Evolutionary conservation across 2,329 filamentous ascomycete species (phyloP).

Genomic region (Mollisia scopiformis): DNA sequence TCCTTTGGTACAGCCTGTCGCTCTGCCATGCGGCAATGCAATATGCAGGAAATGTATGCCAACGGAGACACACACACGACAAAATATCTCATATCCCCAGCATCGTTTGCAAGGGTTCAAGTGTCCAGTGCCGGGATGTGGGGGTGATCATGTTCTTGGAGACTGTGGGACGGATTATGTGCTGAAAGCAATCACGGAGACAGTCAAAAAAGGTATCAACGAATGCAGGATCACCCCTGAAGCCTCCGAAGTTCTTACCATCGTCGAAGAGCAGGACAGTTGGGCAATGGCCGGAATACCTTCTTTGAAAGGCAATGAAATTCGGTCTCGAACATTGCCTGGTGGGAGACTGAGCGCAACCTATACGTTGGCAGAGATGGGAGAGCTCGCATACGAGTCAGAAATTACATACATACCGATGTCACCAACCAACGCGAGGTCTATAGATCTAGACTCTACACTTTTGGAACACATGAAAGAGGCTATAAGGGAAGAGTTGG

Average conservation of each 20-base stretch:
- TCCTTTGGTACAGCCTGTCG: slow-evolving; percentile 69
- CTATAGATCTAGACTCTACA: slow-evolving; percentile 44
- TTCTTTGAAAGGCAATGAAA: slow-evolving; percentile 41
- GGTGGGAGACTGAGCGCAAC: slow-evolving; percentile 67
- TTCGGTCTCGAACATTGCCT: slow-evolving; percentile 42
- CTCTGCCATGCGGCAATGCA: slow-evolving; percentile 80
- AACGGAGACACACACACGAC: slow-evolving; percentile 57
- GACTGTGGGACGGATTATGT: slow-evolving; percentile 81
- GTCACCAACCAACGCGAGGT: slow-evolving; percentile 26
- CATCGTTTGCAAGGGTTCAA: slow-evolving; percentile 69
- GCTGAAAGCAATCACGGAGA: slow-evolving; percentile 69
- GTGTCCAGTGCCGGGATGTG: slow-evolving; percentile 73
- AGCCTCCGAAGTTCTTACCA: slow-evolving; percentile 42
- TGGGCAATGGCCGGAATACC: slow-evolving; percentile 46
- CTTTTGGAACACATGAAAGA: slow-evolving; percentile 64
- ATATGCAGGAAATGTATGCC: slow-evolving; percentile 79
- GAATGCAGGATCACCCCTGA: slow-evolving; percentile 40
- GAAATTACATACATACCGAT: slow-evolving; percentile 54
- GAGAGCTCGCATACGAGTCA: slow-evolving; percentile 58
- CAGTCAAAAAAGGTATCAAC: slow-evolving; percentile 57
- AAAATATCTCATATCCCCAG: slow-evolving; percentile 77
- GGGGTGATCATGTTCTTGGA: slow-evolving; percentile 71
- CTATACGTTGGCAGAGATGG: slow-evolving; percentile 66
- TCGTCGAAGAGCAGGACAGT: slow-evolving; percentile 42
- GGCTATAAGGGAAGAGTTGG: slow-evolving; percentile 68